A percentile compares a stretch with the other conserved stretches of the same genome.
Evolutionary conservation across 148 eudicot genomes (phyloP).

Genomic region (Hydrangea macrophylla): DNA sequence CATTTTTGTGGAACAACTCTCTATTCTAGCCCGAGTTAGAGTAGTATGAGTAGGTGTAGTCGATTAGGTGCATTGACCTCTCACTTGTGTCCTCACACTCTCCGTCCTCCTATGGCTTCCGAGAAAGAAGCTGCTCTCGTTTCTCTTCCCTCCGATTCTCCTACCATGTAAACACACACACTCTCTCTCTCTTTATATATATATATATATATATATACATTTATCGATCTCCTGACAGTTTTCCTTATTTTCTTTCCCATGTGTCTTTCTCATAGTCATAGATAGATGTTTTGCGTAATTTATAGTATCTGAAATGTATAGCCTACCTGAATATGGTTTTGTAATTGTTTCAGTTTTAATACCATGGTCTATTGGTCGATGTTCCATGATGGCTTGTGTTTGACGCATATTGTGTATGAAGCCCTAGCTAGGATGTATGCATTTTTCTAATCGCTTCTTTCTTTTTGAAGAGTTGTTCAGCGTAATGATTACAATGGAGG

Average conservation of each 20-base stretch:
- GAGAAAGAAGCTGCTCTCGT: conserved; percentile 79
- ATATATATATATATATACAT: not conserved
- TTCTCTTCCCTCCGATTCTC: conserved; percentile 68
- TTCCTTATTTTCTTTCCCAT: not conserved
- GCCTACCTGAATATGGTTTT: not conserved
- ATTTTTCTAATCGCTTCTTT: no score
- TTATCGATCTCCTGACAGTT: no score
- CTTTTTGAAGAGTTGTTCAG: no score
- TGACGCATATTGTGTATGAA: not conserved
- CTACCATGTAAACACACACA: conserved; percentile 58
- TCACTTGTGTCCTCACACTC: conserved; percentile 22
- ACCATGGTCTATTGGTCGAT: not conserved
- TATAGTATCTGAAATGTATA: no score
- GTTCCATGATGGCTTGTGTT: not conserved
- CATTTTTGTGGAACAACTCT: no score
- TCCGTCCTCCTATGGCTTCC: conserved; percentile 60
- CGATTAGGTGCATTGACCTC: conserved; percentile 29
- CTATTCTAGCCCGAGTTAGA: no score
- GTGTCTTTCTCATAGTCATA: not conserved
- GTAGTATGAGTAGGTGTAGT: no score
- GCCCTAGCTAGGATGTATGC: not conserved
- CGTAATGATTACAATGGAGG: no score
- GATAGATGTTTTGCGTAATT: not conserved
- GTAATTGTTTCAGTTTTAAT: no score
- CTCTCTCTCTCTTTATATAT: conserved; percentile 2